Percentiles rank a stretch among this genome's conserved stretches.
Evolutionary conservation across 106 monocot species (phyloP).

Genomic region (Apostasia shenzhenica): DNA sequence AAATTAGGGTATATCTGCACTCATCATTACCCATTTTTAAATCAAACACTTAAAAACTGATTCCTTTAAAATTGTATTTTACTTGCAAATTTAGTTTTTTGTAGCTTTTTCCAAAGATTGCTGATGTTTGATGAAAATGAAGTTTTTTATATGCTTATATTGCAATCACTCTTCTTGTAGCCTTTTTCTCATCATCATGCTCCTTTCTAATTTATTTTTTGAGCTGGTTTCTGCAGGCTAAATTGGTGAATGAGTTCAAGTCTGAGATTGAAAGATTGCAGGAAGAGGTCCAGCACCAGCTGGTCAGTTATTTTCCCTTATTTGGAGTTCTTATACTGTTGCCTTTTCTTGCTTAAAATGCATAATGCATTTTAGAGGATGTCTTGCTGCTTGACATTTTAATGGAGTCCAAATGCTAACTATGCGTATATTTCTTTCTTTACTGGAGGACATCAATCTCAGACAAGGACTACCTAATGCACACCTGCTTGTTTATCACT

Average conservation of each 20-base stretch:
- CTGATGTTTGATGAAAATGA: neutral
- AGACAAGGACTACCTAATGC: no score
- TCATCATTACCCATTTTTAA: no score
- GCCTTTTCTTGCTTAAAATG: neutral
- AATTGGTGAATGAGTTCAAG: constrained; percentile 70
- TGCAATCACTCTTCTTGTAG: neutral
- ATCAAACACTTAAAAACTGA: no score
- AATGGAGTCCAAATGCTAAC: neutral
- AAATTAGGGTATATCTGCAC: no score
- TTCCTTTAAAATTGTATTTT: no score
- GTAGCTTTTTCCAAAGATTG: neutral
- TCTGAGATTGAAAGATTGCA: constrained; percentile 76
- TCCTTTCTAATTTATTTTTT: neutral
- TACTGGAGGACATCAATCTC: no score
- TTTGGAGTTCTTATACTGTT: neutral
- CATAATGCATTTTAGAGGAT: neutral
- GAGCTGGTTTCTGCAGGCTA: constrained; percentile 35
- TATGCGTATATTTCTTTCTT: no score
- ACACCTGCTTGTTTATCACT: no score
- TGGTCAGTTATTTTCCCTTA: constrained; percentile 38
- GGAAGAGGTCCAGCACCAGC: constrained; percentile 80
- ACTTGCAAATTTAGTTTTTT: no score
- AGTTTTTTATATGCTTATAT: neutral
- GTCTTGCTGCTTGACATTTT: neutral
- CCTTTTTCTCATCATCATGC: neutral